A percentile compares a stretch with the other conserved stretches of the same genome.
phyloP scores from a whole-genome alignment of 352 stramenopile genomes.

The Globisporangium spinosum region DNA sequence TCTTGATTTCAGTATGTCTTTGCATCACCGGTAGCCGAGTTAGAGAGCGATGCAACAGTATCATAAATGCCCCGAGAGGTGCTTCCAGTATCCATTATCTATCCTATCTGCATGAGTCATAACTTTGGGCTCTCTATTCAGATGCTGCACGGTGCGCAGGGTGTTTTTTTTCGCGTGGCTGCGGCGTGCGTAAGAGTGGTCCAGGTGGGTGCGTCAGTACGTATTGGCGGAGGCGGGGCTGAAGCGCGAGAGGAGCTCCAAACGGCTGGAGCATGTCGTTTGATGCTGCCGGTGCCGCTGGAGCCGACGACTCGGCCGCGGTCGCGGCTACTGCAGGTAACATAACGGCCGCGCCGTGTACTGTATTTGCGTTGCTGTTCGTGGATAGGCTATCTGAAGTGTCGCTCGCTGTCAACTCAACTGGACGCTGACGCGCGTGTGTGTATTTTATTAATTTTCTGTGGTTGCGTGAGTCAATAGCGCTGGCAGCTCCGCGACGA shows the following conservation, averaged over 20 bases:
- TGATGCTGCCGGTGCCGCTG: neutral
- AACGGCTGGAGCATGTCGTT: conserved; percentile 10
- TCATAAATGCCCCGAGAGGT: no score
- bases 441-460: neutral
- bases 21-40: neutral
- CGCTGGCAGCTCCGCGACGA: conserved; percentile 16
- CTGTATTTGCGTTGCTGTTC: neutral
- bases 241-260: conserved; percentile 10
- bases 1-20: neutral
- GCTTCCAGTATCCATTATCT: no score
- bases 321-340: conserved; percentile 1
- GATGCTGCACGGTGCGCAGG: neutral
- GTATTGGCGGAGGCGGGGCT: neutral
- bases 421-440: neutral
- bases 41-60: neutral
- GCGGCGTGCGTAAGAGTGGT: conserved; percentile 8
- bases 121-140: conserved; percentile 1
- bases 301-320: conserved; percentile 3
- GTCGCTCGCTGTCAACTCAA: conserved; percentile 6
- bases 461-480: conserved; percentile 6
- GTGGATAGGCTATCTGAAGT: neutral
- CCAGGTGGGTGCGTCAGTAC: conserved; percentile 3
- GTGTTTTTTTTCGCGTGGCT: conserved; percentile 14
- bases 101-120: neutral
- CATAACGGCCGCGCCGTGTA: neutral